These are phyloP conservation scores for Cutaneotrichosporon cavernicola DNA, from an alignment of 1,284 basidiomycete species.

Conservation along the genomic window DNA sequence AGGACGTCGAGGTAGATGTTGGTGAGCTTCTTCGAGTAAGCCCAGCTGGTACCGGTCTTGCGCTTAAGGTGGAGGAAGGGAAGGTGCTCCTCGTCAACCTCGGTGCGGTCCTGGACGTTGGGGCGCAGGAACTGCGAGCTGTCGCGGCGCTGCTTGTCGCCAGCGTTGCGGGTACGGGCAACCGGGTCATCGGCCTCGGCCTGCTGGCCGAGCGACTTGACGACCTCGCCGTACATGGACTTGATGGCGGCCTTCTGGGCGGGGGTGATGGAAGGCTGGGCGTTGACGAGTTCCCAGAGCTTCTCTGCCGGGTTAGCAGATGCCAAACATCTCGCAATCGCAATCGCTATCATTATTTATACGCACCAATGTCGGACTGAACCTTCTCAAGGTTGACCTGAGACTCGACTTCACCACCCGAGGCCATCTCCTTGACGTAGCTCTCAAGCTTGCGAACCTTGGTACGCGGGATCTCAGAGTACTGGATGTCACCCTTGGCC, in stretches of 20 bases:
- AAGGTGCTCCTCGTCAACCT: conserved; percentile 82
- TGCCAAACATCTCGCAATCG: background rate
- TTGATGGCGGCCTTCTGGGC: conserved; percentile 98
- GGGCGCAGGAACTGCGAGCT: conserved; percentile 94
- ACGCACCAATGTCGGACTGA: conserved; percentile 75
- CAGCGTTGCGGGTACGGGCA: conserved; percentile 35
- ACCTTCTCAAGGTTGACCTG: conserved; percentile 93
- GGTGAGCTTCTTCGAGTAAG: conserved; percentile 94
- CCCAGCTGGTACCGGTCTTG: conserved; percentile 93
- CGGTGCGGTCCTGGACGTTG: conserved; percentile 66
- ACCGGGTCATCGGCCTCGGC: conserved; percentile 53
- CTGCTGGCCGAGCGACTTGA: conserved; percentile 67
- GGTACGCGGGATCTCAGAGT: conserved; percentile 89
- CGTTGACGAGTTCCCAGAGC: conserved; percentile 95
- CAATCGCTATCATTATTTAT: background rate
- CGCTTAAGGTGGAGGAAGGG: conserved; percentile 95
- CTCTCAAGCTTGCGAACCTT: conserved; percentile 96
- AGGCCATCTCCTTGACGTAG: conserved; percentile 98
- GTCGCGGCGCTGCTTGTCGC: conserved; percentile 64
- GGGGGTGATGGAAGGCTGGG: conserved; percentile 92
- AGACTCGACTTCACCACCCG: conserved; percentile 78
- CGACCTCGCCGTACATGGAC: conserved; percentile 92
- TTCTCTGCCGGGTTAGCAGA: conserved; percentile 59
- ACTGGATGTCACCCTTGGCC: conserved; percentile 89
- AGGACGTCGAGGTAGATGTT: conserved; percentile 89